Evolutionary conservation across 371 early-diverging fungal genomes (phyloP), one percentile per base, ranked within the genome.

Genomic region (Dichotomocladium elegans): DNA sequence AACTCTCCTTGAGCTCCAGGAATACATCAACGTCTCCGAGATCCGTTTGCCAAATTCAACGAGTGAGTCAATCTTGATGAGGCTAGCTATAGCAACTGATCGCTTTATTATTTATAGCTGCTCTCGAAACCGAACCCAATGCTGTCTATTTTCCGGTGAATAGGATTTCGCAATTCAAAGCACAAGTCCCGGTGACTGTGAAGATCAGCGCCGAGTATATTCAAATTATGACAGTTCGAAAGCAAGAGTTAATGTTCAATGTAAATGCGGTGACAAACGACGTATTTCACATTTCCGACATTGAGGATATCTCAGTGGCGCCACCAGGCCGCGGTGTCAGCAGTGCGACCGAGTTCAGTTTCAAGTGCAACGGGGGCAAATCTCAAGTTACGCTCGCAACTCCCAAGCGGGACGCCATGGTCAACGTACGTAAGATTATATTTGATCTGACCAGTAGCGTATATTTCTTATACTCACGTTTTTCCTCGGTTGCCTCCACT

Each of bases 221-320:
- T 21, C 92, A 94, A 66, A 77, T 96, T 15, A 84, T 80, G 53
- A 81, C 83, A 35, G 75, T 77, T 35, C 70, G 80, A 47, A 83
- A 82, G 47, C 85, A 85, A 57, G 87, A 87, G 27, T 58, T 87
- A 17, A 55, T 94, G 26, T 74, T 80, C 55, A 91, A 89, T 9
- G 66, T 88, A 37, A 84, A 70, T 47, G 79, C 89, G 15, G 76
- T 85, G 53, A 79, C 91, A 48, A 93, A 93, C 56, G 96, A 96
- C 58, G 88, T 93, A 10, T 92, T 80, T 58, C 87, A 89, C 52
- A 86, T 94, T 24, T 81, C 91, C 10, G 94, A 92, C 45, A 84
- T 95, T 35, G 85, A 90, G 15, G 94, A 94, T 53, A 78, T 92
- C 25, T 68, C 77, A 27, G 66, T 81, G 12, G 65, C 79, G 3